Evolutionary conservation across 768 basidiomycete species (phyloP).

Genomic region (Psilocybe tampanensis): DNA sequence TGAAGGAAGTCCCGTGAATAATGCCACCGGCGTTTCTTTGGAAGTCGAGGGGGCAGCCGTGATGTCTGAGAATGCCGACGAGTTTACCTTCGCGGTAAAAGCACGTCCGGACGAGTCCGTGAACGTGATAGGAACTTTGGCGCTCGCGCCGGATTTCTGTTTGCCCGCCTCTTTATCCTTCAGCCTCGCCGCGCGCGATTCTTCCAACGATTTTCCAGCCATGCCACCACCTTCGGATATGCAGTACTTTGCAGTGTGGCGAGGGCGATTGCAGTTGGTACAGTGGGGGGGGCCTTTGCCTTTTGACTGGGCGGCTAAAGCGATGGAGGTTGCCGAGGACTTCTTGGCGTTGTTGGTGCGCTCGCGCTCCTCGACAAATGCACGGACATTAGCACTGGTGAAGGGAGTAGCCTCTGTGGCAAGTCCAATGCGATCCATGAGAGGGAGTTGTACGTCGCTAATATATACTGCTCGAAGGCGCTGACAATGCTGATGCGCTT

Average conservation of each 20-base stretch:
- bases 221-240: conserved; percentile 24
- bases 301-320: background rate
- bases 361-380: conserved; percentile 8
- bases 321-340: background rate
- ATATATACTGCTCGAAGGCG: conserved; percentile 1
- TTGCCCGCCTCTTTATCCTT: too few species aligned
- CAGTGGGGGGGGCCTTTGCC: conserved; percentile 6
- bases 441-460: conserved; percentile 5
- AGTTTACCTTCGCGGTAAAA: too few species aligned
- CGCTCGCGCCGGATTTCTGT: too few species aligned
- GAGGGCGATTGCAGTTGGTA: conserved; percentile 9
- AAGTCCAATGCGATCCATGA: conserved; percentile 11
- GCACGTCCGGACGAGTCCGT: too few species aligned
- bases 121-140: too few species aligned
- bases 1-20: too few species aligned
- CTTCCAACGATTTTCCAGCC: conserved; percentile 24
- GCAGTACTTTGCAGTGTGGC: conserved; percentile 22
- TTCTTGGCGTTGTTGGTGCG: background rate
- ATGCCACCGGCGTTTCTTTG: too few species aligned
- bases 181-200: too few species aligned
- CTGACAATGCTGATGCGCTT: background rate
- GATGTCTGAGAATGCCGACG: too few species aligned
- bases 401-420: conserved; percentile 8
- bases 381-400: background rate
- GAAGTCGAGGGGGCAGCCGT: too few species aligned